Percentiles rank a stretch among this genome's conserved stretches.
phyloP scores from a whole-genome alignment of 208 protist genomes.

The Vickermania spadyakhi region DNA sequence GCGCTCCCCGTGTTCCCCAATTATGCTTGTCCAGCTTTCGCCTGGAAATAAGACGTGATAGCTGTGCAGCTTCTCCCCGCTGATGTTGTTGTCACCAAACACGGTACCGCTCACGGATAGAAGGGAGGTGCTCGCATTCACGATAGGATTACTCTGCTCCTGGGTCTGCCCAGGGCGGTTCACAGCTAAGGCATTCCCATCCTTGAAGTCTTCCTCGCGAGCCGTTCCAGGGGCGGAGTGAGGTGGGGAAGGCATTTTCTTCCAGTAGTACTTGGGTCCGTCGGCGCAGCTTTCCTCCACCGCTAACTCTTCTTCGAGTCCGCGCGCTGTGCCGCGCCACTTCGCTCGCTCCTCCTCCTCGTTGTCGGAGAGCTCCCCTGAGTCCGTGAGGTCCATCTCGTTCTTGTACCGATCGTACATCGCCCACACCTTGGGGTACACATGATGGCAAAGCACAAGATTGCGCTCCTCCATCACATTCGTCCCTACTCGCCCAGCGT shows the following conservation, averaged over 20 bases:
- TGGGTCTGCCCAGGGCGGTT: no score
- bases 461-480: background rate
- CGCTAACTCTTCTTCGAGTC: background rate
- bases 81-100: no score
- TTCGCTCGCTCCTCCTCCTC: background rate
- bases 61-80: background rate
- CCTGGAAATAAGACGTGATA: background rate
- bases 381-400: background rate
- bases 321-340: background rate
- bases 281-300: background rate
- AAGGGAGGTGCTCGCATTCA: no score
- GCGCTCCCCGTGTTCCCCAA: background rate
- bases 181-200: background rate
- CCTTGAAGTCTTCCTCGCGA: background rate
- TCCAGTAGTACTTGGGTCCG: background rate
- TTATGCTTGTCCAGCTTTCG: background rate
- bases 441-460: background rate
- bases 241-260: background rate
- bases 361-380: background rate
- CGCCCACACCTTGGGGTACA: background rate
- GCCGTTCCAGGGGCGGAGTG: background rate
- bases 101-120: no score
- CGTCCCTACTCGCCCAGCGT: background rate
- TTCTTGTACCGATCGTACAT: background rate
- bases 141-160: no score